Percentiles rank a stretch among this genome's conserved stretches.
Evolutionary conservation across 2,329 filamentous ascomycete genomes (phyloP).

Genomic region (Stachybotrys echinatus): DNA sequence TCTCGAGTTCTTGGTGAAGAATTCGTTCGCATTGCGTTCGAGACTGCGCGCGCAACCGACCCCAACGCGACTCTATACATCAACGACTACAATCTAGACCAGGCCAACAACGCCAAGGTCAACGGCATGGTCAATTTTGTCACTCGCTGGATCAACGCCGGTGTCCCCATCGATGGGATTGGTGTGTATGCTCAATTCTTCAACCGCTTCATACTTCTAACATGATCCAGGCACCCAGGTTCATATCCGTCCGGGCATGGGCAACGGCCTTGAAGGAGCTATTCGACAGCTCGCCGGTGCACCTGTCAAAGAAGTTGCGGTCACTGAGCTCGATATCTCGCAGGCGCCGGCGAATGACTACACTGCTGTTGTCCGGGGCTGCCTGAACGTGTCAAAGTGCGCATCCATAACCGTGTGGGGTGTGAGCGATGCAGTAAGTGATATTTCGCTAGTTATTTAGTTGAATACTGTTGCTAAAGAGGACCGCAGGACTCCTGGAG

Average conservation of each 20-base stretch:
- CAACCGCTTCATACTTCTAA: conserved; percentile 41
- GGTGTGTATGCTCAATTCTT: conserved; percentile 45
- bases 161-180: conserved; percentile 47
- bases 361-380: conserved; percentile 51
- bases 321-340: conserved; percentile 66
- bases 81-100: conserved; percentile 69
- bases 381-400: conserved; percentile 52
- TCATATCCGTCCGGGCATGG: no score
- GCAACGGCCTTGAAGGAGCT: no score
- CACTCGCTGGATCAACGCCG: conserved; percentile 56
- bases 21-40: conserved; percentile 66
- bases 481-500: conserved; percentile 42
- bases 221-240: no score
- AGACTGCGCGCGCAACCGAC: conserved; percentile 61
- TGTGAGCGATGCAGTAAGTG: not conserved
- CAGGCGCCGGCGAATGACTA: conserved; percentile 52
- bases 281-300: no score
- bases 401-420: conserved; percentile 42
- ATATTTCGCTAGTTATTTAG: no score
- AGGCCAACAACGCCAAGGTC: conserved; percentile 55
- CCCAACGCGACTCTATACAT: conserved; percentile 67
- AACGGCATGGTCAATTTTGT: conserved; percentile 52
- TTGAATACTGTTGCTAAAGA: no score
- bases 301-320: conserved; percentile 53
- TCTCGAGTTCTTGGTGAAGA: conserved; percentile 63